Percentiles rank a stretch among this genome's conserved stretches.
Evolutionary conservation across 257 asterid genomes (phyloP).

Genomic region (Solanum etuberosum): DNA sequence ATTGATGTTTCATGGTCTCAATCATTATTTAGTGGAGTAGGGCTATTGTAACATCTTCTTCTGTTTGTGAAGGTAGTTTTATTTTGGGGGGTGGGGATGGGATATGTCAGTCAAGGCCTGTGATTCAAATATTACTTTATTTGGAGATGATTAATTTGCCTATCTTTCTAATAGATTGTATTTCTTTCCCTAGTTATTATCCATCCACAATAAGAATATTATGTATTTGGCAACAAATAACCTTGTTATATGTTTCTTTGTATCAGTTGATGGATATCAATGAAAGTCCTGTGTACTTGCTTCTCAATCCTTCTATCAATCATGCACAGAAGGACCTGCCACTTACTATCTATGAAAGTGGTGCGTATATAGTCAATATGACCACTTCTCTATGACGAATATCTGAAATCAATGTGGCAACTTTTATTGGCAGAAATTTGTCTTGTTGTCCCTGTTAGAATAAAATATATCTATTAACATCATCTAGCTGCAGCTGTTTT

Average conservation of each 20-base stretch:
- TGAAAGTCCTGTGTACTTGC: conserved; percentile 86
- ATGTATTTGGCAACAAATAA: neutral
- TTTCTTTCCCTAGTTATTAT: neutral
- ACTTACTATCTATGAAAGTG: conserved; percentile 78
- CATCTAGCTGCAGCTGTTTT: neutral
- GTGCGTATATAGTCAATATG: conserved; percentile 33
- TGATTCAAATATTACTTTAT: neutral
- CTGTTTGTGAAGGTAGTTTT: neutral
- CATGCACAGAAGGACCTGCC: conserved; percentile 95
- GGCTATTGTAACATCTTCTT: neutral
- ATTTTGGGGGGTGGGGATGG: neutral
- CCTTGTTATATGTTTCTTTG: neutral
- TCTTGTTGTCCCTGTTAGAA: neutral
- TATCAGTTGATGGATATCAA: conserved; percentile 89
- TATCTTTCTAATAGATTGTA: neutral
- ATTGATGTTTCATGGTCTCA: neutral
- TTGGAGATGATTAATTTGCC: neutral
- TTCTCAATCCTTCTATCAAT: conserved; percentile 86
- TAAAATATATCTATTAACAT: neutral
- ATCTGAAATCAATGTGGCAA: neutral
- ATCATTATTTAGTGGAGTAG: neutral
- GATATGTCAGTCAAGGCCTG: neutral
- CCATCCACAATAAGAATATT: neutral
- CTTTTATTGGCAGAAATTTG: neutral
- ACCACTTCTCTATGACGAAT: neutral